A percentile compares a stretch with the other conserved stretches of the same genome.
Evolutionary conservation across 768 basidiomycete species (phyloP).

Genomic region (Pleurotus eryngii): DNA sequence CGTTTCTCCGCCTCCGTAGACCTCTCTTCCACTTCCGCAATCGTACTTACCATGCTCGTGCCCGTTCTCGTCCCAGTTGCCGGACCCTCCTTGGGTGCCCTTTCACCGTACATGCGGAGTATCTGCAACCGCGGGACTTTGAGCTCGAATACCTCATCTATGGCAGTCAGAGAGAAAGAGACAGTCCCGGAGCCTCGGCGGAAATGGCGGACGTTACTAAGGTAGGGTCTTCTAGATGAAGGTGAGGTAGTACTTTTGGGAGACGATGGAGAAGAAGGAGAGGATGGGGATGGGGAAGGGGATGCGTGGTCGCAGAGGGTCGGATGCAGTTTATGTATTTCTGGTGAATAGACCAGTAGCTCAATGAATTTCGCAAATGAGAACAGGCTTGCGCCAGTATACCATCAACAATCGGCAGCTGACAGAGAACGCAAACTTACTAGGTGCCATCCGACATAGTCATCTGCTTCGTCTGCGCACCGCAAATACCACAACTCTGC

Average conservation of each 20-base stretch:
- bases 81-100: neutral
- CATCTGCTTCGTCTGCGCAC: conserved; percentile 25
- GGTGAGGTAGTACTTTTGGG: conserved; percentile 5
- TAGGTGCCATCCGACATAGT: conserved; percentile 47
- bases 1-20: conserved; percentile 41
- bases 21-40: conserved; percentile 7
- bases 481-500: conserved; percentile 49
- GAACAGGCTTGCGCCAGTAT: conserved; percentile 32
- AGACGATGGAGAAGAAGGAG: conserved; percentile 26
- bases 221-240: neutral
- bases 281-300: conserved; percentile 21
- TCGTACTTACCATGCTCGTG: neutral
- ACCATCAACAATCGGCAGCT: neutral
- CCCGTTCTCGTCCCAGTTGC: neutral
- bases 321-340: conserved; percentile 30
- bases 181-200: conserved; percentile 16
- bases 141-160: conserved; percentile 54
- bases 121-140: conserved; percentile 61
- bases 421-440: conserved; percentile 32
- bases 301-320: conserved; percentile 48
- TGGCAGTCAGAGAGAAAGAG: conserved; percentile 7
- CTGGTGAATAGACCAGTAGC: conserved; percentile 44
- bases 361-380: conserved; percentile 61
- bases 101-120: conserved; percentile 20
- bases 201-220: conserved; percentile 37